Conservation (phyloP, 2,329 filamentous ascomycete genomes). For the Colletotrichum spaethianum region DNA sequence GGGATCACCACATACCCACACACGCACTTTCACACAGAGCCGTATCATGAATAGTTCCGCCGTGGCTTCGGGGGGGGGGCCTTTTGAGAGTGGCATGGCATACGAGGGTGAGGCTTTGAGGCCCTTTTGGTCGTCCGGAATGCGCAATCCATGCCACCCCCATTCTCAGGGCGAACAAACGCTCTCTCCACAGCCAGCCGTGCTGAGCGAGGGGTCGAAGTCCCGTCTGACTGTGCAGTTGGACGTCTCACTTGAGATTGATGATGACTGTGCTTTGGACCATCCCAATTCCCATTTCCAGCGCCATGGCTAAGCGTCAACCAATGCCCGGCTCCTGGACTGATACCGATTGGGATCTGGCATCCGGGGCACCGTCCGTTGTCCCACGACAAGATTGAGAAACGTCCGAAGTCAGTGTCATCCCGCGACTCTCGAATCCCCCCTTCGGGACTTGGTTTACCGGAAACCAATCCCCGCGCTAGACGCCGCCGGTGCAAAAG, state of each 20-base stretch:
- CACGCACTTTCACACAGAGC: slow-evolving; percentile 9
- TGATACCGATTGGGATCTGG: slow-evolving; percentile 14
- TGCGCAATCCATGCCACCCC: not conserved
- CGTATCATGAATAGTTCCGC: not conserved
- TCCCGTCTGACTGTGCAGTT: slow-evolving; percentile 20
- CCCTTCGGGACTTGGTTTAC: slow-evolving; percentile 2
- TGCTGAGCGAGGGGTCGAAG: not conserved
- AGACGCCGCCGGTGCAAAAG: slow-evolving; percentile 23
- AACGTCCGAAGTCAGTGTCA: slow-evolving; percentile 29
- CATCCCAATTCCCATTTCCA: slow-evolving; percentile 25
- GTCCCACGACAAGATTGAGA: slow-evolving; percentile 24
- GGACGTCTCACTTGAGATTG: slow-evolving; percentile 25
- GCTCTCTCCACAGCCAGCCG: not conserved
- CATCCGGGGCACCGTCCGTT: slow-evolving; percentile 32
- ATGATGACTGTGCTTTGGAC: slow-evolving; percentile 17
- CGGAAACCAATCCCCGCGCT: slow-evolving; percentile 7
- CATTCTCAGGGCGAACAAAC: not conserved
- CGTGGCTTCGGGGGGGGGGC: slow-evolving; percentile 7
- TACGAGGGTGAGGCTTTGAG: not conserved
- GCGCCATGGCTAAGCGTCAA: slow-evolving; percentile 29
- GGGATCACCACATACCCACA: not conserved
- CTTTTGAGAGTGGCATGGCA: not conserved
- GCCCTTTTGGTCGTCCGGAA: not conserved
- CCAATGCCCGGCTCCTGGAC: slow-evolving; percentile 25
- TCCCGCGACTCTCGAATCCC: slow-evolving; percentile 23